phyloP scores from a whole-genome alignment of 805 yeast species.

The Wickerhamomyces alni region DNA sequence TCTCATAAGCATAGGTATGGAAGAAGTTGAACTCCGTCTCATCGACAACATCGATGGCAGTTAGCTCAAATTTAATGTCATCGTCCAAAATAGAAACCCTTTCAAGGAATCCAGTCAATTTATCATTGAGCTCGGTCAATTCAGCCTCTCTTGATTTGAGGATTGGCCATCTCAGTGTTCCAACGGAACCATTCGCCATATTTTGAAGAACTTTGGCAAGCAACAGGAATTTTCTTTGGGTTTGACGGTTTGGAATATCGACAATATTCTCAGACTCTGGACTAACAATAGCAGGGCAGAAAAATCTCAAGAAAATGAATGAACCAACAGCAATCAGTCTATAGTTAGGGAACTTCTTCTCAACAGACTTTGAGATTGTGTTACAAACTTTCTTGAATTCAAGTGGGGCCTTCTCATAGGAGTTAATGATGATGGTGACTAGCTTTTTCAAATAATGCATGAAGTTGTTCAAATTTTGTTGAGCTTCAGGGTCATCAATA shows the following conservation, averaged over 20 bases:
- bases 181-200: slow-evolving; percentile 77
- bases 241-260: slow-evolving; percentile 32
- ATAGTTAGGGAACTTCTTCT: slow-evolving; percentile 59
- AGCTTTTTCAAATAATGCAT: slow-evolving; percentile 49
- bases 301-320: slow-evolving; percentile 70
- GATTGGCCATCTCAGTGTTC: slow-evolving; percentile 59
- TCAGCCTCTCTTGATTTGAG: slow-evolving; percentile 37
- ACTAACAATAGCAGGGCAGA: slow-evolving; percentile 86
- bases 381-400: slow-evolving; percentile 70
- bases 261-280: slow-evolving; percentile 54
- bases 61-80: slow-evolving; percentile 17
- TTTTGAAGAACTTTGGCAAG: slow-evolving; percentile 81
- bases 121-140: slow-evolving; percentile 31
- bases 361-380: slow-evolving; percentile 52
- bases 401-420: slow-evolving; percentile 55
- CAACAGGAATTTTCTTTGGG: slow-evolving; percentile 64
- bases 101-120: slow-evolving; percentile 36
- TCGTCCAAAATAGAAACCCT: slow-evolving; percentile 25
- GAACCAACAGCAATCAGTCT: slow-evolving; percentile 76
- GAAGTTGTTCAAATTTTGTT: slow-evolving; percentile 39
- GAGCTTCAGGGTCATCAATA: slow-evolving; percentile 32
- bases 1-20: slow-evolving; percentile 45
- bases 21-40: slow-evolving; percentile 31
- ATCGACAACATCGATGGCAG: slow-evolving; percentile 15
- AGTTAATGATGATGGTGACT: slow-evolving; percentile 52